Base-by-base conservation (phyloP, 345 rosid genomes). In the Xanthoceras sorbifolium region DNA sequence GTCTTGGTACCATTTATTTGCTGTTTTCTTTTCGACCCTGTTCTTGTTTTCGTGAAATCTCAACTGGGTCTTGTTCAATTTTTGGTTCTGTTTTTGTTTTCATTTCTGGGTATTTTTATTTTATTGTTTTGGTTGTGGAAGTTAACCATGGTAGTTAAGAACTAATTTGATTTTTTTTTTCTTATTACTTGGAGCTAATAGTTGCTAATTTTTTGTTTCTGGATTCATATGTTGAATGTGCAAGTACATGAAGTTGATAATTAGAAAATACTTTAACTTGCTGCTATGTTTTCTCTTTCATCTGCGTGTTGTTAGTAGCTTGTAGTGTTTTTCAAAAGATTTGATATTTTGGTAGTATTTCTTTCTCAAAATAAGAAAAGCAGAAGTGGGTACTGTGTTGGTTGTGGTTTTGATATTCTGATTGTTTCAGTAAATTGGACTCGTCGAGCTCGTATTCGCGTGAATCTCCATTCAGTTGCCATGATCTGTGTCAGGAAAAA, bases 1-100 rank as follows among this genome's bases (percentile, higher is more conserved):
- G 92, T 96, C 77, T 81, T 96, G 99, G 99, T 94, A 90, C 25
- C 62, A 61, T 59, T 57, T 15, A 40, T 50, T 38, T 50, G 57
- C 69, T 69, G 22, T 54, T 77, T 46, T 55, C 61, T 81, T 40
- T 71, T 65, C 72, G 34, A 60, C 84, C 73, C 82, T 69, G 6
- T 79, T 77, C 59, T 73, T 9, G 74, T 59, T 79, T 77, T 65
- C 78, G 36, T 77, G 15, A 2, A 71, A 77, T 73, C 82, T 84
- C 71, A 73, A 25, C 78, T 82, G 83, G 82, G 76, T 71, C 64
- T 64, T 82, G 54, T 42, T 77, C 76, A 26, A 70, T 75, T 81
- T 54, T 54, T 57, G 10, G 68, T 75, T 54, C 52, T 72, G 48
- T 20, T 2, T 64, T 62, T 34, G 28, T 67, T 36, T 7, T 40